These are phyloP conservation scores for Aspergillus caelatus DNA, from an alignment of 2,329 filamentous ascomycete species.

Conservation along the genomic window DNA sequence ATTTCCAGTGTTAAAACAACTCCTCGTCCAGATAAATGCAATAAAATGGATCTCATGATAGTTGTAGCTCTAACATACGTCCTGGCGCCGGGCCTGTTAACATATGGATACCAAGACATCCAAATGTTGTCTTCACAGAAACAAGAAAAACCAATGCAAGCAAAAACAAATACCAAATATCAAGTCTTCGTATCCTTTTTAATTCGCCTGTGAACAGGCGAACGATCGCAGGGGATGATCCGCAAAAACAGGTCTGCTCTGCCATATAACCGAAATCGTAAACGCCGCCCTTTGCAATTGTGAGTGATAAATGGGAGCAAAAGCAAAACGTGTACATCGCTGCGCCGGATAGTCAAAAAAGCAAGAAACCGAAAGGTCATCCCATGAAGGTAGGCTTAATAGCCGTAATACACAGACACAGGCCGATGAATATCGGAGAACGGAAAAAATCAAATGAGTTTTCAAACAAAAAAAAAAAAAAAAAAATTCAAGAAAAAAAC, in stretches of 20 bases:
- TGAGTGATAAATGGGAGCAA: constrained; percentile 12
- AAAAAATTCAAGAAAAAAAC: not conserved
- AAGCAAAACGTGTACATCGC: constrained; percentile 16
- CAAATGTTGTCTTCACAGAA: not conserved
- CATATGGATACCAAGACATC: not conserved
- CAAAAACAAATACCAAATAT: constrained; percentile 1
- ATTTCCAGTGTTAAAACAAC: not conserved
- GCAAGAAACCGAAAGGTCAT: constrained; percentile 12
- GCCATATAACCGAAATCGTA: constrained; percentile 21
- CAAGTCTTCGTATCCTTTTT: not conserved
- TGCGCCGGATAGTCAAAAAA: constrained; percentile 11
- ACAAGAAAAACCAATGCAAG: not conserved
- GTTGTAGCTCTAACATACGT: constrained; percentile 8
- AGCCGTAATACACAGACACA: constrained; percentile 10
- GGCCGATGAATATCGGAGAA: constrained; percentile 9
- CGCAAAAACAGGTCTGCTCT: constrained; percentile 4
- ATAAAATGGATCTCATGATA: constrained; percentile 1
- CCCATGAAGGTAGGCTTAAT: constrained; percentile 7
- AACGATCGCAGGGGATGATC: not conserved
- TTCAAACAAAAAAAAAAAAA: not conserved
- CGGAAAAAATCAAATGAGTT: constrained; percentile 1
- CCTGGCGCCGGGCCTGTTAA: constrained; percentile 14
- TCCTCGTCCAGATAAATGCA: not conserved
- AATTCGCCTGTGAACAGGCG: not conserved
- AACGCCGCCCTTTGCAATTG: constrained; percentile 30